Conservation (phyloP, 225 moss, liverwort and hornwort genomes). For the Rhytidiadelphus loreus region DNA sequence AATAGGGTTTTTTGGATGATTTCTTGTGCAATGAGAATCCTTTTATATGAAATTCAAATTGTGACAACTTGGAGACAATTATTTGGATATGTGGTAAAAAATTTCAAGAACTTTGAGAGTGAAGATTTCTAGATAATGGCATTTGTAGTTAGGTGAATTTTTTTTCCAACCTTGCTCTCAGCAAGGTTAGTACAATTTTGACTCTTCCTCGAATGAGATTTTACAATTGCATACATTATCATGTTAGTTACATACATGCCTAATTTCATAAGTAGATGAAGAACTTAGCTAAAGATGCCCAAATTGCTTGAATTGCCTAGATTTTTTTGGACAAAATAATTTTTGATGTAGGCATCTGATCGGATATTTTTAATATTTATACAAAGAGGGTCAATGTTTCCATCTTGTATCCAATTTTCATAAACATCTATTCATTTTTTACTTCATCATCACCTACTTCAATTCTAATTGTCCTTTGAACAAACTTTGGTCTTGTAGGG, state of each 20-base stretch:
- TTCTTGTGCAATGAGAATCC: not conserved
- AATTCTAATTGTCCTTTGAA: not conserved
- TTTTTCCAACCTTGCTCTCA: fast-evolving
- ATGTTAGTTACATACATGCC: too few species aligned
- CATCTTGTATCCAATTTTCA: not conserved
- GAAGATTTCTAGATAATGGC: not conserved
- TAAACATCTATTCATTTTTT: not conserved
- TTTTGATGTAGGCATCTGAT: not conserved
- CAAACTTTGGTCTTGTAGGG: not conserved
- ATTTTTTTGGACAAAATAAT: not conserved
- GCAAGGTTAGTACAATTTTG: not conserved
- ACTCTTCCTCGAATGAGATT: too few species aligned
- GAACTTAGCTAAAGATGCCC: not conserved
- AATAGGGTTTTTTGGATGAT: not conserved
- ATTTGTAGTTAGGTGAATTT: not conserved
- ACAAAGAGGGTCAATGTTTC: not conserved
- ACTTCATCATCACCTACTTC: not conserved
- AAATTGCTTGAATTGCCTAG: not conserved
- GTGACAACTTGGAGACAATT: not conserved
- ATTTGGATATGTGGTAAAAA: not conserved
- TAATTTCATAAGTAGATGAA: too few species aligned
- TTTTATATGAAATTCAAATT: not conserved
- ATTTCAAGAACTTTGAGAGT: not conserved
- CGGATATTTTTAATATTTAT: not conserved
- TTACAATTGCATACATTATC: too few species aligned